Conservation (phyloP, 1,139 yeast genomes). For the Suhomyces atakaporum region DNA sequence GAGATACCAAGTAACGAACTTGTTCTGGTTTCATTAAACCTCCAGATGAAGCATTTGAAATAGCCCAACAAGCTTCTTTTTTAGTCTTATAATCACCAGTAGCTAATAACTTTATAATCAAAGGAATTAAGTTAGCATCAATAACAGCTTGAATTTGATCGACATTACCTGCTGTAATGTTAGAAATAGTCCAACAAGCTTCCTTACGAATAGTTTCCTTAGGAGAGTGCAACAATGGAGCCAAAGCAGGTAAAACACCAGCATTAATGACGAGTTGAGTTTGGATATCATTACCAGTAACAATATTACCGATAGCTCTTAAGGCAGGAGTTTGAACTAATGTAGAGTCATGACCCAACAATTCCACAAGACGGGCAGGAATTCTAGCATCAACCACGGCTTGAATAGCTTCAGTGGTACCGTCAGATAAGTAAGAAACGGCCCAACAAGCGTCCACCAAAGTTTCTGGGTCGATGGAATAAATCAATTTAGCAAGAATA, state of each 20-base stretch:
- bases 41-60: constrained; percentile 96
- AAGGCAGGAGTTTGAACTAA: constrained; percentile 95
- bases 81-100: constrained; percentile 93
- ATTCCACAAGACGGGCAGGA: constrained; percentile 90
- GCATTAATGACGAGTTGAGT: constrained; percentile 94
- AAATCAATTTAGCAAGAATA: constrained; percentile 86
- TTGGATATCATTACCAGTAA: constrained; percentile 93
- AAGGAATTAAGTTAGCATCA: constrained; percentile 92
- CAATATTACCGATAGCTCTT: constrained; percentile 96
- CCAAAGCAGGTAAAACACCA: constrained; percentile 85
- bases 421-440: constrained; percentile 90
- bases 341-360: constrained; percentile 79
- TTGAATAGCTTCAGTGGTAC: constrained; percentile 89
- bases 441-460: constrained; percentile 99
- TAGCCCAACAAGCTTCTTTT: constrained; percentile 99
- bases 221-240: constrained; percentile 75
- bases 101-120: constrained; percentile 75
- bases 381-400: constrained; percentile 96
- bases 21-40: constrained; percentile 92
- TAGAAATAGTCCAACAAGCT: constrained; percentile 98
- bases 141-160: constrained; percentile 97
- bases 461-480: constrained; percentile 89
- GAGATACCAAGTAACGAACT: constrained; percentile 85
- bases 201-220: constrained; percentile 94
- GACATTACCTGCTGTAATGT: constrained; percentile 95